Base-by-base conservation (phyloP, 805 yeast genomes). In the Wickerhamiella cacticola region DNA sequence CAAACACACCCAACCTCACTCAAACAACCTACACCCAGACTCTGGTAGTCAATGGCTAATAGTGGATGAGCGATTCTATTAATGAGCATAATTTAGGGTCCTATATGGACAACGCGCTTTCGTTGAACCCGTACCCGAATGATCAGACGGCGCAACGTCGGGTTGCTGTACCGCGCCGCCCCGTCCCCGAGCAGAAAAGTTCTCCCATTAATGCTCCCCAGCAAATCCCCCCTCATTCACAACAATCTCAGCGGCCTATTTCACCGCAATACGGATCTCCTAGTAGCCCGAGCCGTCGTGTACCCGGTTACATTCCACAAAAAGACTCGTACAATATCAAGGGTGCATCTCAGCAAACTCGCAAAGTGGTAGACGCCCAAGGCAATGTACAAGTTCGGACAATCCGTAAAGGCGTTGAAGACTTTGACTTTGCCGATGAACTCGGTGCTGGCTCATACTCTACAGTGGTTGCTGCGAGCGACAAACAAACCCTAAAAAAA, bases 391-490 rank as follows among this genome's bases (percentile, higher is more conserved):
- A 63, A 57, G 80, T 74, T 50, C 73, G 68, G 59, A 67, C 72
- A 48, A 77, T 70, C 40, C 73, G 63, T 45, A 69, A 69, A 52
- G 70, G 72, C 18, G 94, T 86, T 10, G 77, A 79, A 54, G 98
- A 92, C 61, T 92, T 88, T 63, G 81, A 79, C 53, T 86, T 92
- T 61, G 94, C 95, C 8, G 78, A 84, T 15, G 78, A 82, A 39
- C 74, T 92, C 21, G 98, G 98, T 4, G 95, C 86, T 61, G 98
- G 98, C 1, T 86, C 96, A 6, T 92, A 89, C 61, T 88, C 97
- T 9, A 85, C 94, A 5, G 98, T 89, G 8, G 84, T 77, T 57
- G 82, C 83, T 50, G 98, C 95, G 0, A 69, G 82, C 4, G 96
- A 89, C 52, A 61, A 77, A 21, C 79, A 78, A 56, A 80, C 83